phyloP scores from a whole-genome alignment of 208 protist genomes.

The Acanthamoeba rhysodes region DNA sequence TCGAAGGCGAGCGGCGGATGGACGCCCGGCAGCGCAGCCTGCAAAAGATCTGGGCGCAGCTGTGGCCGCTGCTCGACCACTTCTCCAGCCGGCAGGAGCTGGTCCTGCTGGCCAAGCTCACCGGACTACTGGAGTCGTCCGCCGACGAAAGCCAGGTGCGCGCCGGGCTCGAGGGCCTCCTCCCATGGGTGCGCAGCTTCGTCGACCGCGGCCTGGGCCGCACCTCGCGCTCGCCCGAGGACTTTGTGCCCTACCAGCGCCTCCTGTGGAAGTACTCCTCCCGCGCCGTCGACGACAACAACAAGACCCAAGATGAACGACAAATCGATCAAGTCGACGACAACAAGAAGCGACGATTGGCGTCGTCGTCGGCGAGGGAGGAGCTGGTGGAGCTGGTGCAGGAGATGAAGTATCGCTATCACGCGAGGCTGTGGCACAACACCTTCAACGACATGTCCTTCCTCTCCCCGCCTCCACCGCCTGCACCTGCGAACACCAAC shows the following conservation, averaged over 20 bases:
- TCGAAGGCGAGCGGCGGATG: conserved; percentile 56
- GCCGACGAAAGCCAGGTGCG: not conserved
- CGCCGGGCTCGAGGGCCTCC: not conserved
- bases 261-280: conserved; percentile 66
- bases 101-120: conserved; percentile 52
- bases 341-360: not conserved
- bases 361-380: not conserved
- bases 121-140: not conserved
- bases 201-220: conserved; percentile 16
- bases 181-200: conserved; percentile 57
- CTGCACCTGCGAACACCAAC: not conserved
- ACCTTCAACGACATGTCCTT: conserved; percentile 76
- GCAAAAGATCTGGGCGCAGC: conserved; percentile 39
- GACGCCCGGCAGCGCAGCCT: conserved; percentile 6
- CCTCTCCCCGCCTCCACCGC: not conserved
- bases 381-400: conserved; percentile 47
- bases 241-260: conserved; percentile 74
- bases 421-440: conserved; percentile 64
- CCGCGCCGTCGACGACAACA: not conserved
- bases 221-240: conserved; percentile 59
- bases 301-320: not conserved
- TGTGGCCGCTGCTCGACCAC: conserved; percentile 69
- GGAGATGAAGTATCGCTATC: conserved; percentile 65
- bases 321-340: not conserved
- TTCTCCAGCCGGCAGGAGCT: conserved; percentile 35